Conservation (phyloP, 352 stramenopile species). For the Globisporangium ultimum region DNA sequence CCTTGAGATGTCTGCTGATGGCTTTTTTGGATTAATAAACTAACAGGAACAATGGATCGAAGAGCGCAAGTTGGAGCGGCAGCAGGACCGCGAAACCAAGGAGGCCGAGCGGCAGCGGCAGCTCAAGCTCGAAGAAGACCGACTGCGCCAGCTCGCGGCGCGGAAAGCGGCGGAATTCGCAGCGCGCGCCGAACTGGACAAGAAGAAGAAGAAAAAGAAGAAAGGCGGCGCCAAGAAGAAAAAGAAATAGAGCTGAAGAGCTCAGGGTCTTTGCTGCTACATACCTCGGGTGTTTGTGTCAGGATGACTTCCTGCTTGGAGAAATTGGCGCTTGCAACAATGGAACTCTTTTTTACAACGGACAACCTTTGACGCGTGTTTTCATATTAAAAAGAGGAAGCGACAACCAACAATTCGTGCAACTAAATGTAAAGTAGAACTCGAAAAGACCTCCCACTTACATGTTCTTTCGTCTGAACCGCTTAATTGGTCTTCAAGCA, state of each 20-base stretch:
- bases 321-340: too few relatives aligned
- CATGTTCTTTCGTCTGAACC: too few relatives aligned
- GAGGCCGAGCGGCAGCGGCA: slow-evolving; percentile 52
- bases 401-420: too few relatives aligned
- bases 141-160: slow-evolving; percentile 55
- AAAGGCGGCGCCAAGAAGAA: slow-evolving; percentile 40
- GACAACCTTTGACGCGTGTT: too few relatives aligned
- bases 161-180: slow-evolving; percentile 72
- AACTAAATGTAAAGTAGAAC: too few relatives aligned
- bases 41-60: slow-evolving; percentile 71
- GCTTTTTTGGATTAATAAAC: not conserved
- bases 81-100: slow-evolving; percentile 37
- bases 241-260: slow-evolving; percentile 27
- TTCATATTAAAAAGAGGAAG: too few relatives aligned
- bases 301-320: too few relatives aligned
- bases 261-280: too few relatives aligned
- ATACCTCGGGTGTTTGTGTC: too few relatives aligned
- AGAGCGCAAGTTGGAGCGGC: slow-evolving; percentile 58
- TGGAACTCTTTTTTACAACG: too few relatives aligned
- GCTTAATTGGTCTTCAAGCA: slow-evolving; percentile 68
- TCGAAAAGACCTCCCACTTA: too few relatives aligned
- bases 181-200: slow-evolving; percentile 69
- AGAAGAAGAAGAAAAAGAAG: slow-evolving; percentile 84
- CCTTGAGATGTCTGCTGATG: slow-evolving; percentile 5
- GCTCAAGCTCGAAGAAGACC: slow-evolving; percentile 61